Evolutionary conservation across 1,284 basidiomycete genomes (phyloP).

Genomic region (Malassezia equina): DNA sequence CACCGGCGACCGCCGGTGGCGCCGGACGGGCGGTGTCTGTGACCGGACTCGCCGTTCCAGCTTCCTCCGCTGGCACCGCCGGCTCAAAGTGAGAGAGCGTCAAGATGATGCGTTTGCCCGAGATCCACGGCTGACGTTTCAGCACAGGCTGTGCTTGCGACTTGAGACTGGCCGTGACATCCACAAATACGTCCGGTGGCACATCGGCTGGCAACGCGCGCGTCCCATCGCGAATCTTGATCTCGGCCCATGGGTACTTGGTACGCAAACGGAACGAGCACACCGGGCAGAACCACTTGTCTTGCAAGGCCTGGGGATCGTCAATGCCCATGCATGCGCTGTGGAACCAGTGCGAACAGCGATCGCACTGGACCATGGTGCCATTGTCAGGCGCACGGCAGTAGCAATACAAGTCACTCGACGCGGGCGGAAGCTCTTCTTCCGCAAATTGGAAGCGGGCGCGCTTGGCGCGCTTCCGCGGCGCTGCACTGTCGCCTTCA

Average conservation of each 20-base stretch:
- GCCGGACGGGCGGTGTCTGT: too few species aligned
- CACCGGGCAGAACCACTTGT: constrained; percentile 45
- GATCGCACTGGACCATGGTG: constrained; percentile 45
- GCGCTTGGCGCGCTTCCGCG: constrained; percentile 36
- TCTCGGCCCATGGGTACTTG: constrained; percentile 41
- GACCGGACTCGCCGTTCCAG: background rate
- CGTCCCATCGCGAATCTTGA: constrained; percentile 37
- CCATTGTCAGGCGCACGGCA: constrained; percentile 37
- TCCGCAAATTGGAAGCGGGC: constrained; percentile 45
- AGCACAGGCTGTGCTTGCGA: constrained; percentile 37
- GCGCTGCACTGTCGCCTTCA: constrained; percentile 13
- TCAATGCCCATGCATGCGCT: constrained; percentile 36
- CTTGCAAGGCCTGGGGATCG: constrained; percentile 25
- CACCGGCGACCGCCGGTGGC: too few species aligned
- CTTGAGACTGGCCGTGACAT: constrained; percentile 38
- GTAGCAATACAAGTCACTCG: constrained; percentile 35
- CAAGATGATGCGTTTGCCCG: constrained; percentile 34
- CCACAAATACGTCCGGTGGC: constrained; percentile 36
- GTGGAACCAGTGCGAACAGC: constrained; percentile 47
- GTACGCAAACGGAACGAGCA: constrained; percentile 45
- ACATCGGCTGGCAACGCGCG: constrained; percentile 9
- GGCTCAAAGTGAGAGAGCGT: constrained; percentile 42
- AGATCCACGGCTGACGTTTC: constrained; percentile 34
- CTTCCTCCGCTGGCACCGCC: constrained; percentile 21
- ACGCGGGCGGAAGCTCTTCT: constrained; percentile 24